Conservation (phyloP, 371 early-diverging fungal species). For the Nematocida parisii region DNA sequence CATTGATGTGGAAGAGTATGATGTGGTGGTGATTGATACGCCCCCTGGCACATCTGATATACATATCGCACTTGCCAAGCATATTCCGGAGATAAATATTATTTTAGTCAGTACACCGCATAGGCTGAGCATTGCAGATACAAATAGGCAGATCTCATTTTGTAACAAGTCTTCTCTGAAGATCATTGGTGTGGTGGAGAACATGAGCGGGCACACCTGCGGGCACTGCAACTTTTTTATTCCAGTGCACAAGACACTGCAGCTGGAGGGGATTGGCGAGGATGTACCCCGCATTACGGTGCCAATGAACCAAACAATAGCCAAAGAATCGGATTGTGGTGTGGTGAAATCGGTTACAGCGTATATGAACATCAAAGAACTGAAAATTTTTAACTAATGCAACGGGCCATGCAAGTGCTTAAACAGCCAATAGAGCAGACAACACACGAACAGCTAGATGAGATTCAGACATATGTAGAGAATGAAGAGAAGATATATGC, state of each 20-base stretch:
- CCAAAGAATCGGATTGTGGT: conserved; percentile 21
- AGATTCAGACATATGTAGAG: conserved; percentile 12
- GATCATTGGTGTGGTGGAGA: conserved; percentile 68
- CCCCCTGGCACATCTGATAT: conserved; percentile 70
- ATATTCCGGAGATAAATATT: conserved; percentile 52
- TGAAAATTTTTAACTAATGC: conserved; percentile 37
- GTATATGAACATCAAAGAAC: conserved; percentile 4
- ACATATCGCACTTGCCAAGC: conserved; percentile 65
- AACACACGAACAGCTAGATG: not conserved
- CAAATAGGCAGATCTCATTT: conserved; percentile 65
- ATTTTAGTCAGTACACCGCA: conserved; percentile 69
- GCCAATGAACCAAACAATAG: conserved; percentile 41
- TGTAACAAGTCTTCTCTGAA: conserved; percentile 65
- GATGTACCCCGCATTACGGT: conserved; percentile 10
- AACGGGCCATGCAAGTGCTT: not conserved
- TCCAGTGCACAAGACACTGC: conserved; percentile 45
- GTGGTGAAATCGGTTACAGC: not conserved
- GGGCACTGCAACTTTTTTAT: conserved; percentile 50
- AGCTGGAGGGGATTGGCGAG: not conserved
- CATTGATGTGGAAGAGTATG: conserved; percentile 44
- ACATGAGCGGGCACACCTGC: conserved; percentile 68
- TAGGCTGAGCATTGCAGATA: conserved; percentile 65
- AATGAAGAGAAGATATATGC: conserved; percentile 24
- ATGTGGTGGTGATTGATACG: conserved; percentile 68
- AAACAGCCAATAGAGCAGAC: conserved; percentile 6